A percentile compares a stretch with the other conserved stretches of the same genome.
These are phyloP conservation scores for Herpetospermum pedunculosum DNA, from an alignment of 306 rosid species.

Conservation along the genomic window DNA sequence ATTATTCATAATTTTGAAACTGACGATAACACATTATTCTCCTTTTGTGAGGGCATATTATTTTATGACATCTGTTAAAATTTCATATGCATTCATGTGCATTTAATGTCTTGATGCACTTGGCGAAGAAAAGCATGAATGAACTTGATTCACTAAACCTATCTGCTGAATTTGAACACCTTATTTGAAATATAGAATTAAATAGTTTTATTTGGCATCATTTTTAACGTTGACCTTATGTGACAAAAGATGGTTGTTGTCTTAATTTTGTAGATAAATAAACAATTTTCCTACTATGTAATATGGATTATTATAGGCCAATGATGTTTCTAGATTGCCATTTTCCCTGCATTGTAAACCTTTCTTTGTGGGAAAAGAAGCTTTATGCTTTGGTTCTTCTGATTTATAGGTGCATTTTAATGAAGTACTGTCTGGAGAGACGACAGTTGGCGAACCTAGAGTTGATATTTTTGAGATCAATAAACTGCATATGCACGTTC, in stretches of 20 bases:
- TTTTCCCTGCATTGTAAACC: neutral
- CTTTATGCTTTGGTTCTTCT: neutral
- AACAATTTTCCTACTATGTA: neutral
- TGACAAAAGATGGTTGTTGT: neutral
- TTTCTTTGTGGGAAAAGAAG: constrained; percentile 3
- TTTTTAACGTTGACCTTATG: neutral
- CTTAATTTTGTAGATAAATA: neutral
- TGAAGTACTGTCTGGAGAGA: constrained; percentile 41
- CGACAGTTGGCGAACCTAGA: constrained; percentile 42
- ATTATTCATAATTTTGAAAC: neutral
- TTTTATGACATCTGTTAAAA: neutral
- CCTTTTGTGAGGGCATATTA: neutral
- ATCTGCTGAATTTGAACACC: neutral
- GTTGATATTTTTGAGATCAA: constrained; percentile 81
- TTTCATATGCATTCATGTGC: neutral
- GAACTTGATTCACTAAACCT: neutral
- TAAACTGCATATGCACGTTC: constrained; percentile 62
- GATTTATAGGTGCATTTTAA: constrained; percentile 47
- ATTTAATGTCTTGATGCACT: neutral
- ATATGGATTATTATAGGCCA: neutral
- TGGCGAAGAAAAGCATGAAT: neutral
- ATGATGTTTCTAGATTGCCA: neutral
- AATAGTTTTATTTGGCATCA: neutral
- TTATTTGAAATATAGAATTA: neutral
- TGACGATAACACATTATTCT: neutral